These are phyloP conservation scores for Striga asiatica DNA, from an alignment of 257 asterid genomes.

Conservation along the genomic window DNA sequence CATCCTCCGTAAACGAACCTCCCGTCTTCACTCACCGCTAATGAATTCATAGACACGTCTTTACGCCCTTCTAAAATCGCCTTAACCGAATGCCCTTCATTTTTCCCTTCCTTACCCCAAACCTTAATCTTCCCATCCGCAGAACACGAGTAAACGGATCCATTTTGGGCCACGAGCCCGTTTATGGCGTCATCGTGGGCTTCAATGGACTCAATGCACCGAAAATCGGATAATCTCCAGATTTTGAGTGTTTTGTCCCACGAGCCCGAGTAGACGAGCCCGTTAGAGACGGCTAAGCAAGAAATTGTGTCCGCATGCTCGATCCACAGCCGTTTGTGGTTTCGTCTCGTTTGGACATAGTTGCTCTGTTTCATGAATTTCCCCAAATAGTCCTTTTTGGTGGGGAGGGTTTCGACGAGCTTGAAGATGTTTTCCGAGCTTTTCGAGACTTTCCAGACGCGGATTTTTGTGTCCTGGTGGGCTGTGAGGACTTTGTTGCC, in stretches of 20 bases:
- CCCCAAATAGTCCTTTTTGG: conserved; percentile 68
- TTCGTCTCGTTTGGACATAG: conserved; percentile 59
- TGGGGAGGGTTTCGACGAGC: conserved; percentile 63
- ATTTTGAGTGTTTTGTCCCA: conserved; percentile 86
- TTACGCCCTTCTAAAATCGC: conserved; percentile 64
- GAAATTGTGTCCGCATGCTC: conserved; percentile 85
- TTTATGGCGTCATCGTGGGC: conserved; percentile 89
- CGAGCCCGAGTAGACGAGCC: conserved; percentile 74
- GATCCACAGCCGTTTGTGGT: conserved; percentile 74
- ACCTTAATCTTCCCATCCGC: conserved; percentile 81
- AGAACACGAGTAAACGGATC: conserved; percentile 59
- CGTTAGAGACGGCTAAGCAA: conserved; percentile 51
- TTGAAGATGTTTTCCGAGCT: conserved; percentile 65
- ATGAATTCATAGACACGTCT: conserved; percentile 61
- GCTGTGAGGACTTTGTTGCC: conserved; percentile 80
- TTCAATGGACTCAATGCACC: conserved; percentile 70
- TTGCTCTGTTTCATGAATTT: conserved; percentile 88
- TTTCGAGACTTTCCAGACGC: conserved; percentile 81
- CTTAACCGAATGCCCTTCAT: conserved; percentile 26
- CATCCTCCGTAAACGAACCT: conserved; percentile 59
- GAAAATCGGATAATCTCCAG: conserved; percentile 74
- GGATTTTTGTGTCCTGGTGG: conserved; percentile 63
- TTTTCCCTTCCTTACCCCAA: conserved; percentile 29
- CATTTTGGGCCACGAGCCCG: conserved; percentile 30
- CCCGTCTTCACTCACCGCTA: conserved; percentile 49